Evolutionary conservation across 1,284 basidiomycete genomes (phyloP), one percentile per base, ranked within the genome.

Genomic region (Pyrrhoderma lamaoense): DNA sequence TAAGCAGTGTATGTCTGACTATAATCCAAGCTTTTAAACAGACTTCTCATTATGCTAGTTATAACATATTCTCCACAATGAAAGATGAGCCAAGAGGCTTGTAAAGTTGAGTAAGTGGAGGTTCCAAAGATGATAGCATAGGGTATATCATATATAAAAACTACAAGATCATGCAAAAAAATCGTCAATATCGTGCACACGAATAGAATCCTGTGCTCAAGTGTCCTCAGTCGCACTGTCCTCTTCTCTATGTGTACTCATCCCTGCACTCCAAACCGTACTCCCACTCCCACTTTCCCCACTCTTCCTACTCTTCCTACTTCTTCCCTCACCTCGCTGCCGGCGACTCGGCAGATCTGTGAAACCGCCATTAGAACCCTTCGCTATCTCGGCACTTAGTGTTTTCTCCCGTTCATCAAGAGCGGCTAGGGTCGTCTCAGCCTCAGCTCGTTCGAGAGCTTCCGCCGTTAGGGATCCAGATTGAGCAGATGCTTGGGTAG

Each of bases 211-310:
- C 38, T 16, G 42, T 44, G 43, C 35, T 31, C 36, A 35, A n/a
- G 40, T 14, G 16, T 39, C 45, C 25, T 55, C 48, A 31, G 56
- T n/a, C n/a, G n/a, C 53, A 22, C 51, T 48, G 8, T 56, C 60
- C 48, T 76, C 76, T 54, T 78, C 79, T 8, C 67, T 77, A 38
- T 71, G 71, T 39, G 68, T 75, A 59, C 80, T 81, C 80, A 88
- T 82, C 22, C 86, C 86, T 43, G 86, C 86, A 62, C 86, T 89
- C 81, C 82, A 89, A 22, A 89, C 84, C 1, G 87, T 89, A 62
- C 85, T 85, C 2, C 82, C 83, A 58, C 77, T 77, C 38, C 80
- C 80, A 42, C 78, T 79, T 51, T 72, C 78, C 16, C 73, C 76
- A 51, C 67, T 67, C 21, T 61, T 73, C 56, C 77, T 80, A 57